These are phyloP conservation scores for Nadsonia fulvescens DNA, from an alignment of 805 yeast species.

Conservation along the genomic window DNA sequence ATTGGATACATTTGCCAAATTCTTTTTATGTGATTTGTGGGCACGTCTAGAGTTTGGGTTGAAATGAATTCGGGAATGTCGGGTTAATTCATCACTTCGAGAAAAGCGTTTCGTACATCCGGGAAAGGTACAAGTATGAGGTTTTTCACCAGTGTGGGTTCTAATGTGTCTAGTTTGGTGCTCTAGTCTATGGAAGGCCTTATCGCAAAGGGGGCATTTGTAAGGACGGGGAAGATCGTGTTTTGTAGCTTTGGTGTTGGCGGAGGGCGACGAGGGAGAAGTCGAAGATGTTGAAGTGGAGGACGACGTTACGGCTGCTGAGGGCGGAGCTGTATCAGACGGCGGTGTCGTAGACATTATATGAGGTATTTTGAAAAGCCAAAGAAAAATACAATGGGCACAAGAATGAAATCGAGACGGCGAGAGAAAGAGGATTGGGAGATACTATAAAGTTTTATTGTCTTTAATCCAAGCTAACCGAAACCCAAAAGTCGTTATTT, in stretches of 20 bases:
- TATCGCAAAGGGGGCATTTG: constrained; percentile 67
- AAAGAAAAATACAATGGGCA: no score
- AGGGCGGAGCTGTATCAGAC: no score
- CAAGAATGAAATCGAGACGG: no score
- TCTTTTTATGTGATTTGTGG: no score
- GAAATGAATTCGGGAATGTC: constrained; percentile 66
- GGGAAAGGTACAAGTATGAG: constrained; percentile 68
- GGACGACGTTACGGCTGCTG: no score
- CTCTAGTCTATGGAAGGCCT: constrained; percentile 75
- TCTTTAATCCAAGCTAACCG: no score
- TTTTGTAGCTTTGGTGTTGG: constrained; percentile 7
- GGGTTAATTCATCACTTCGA: constrained; percentile 69
- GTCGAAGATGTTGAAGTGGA: no score
- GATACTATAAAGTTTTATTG: no score
- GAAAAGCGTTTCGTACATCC: constrained; percentile 68
- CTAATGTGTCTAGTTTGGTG: constrained; percentile 85
- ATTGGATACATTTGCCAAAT: constrained; percentile 5
- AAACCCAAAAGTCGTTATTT: no score
- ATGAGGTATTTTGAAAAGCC: no score
- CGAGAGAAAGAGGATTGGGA: no score
- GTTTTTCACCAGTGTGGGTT: constrained; percentile 88
- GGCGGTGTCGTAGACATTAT: no score
- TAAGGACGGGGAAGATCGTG: constrained; percentile 36
- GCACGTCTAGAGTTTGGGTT: constrained; percentile 21
- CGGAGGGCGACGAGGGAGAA: constrained; percentile 5